Conservation (phyloP, 1,284 basidiomycete species). For the Limonomyces culmigenus region DNA sequence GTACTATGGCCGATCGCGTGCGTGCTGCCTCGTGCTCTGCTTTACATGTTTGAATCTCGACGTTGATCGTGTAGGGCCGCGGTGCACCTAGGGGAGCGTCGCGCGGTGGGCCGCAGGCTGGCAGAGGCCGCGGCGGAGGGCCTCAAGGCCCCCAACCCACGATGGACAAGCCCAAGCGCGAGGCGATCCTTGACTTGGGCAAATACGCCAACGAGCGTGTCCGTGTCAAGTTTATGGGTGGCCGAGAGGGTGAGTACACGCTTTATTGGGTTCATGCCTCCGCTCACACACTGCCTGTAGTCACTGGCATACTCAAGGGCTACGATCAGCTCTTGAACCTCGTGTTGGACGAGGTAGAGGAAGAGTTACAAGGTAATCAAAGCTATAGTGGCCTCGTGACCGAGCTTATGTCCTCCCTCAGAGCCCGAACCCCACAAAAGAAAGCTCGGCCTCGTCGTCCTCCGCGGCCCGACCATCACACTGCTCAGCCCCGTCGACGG, state of each 20-base stretch:
- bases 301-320: constrained; percentile 85
- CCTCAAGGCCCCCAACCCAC: constrained; percentile 26
- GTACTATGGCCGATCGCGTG: constrained; percentile 19
- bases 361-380: constrained; percentile 58
- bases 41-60: too few relatives aligned
- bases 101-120: constrained; percentile 17
- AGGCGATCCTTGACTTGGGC: constrained; percentile 89
- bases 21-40: constrained; percentile 7
- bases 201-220: constrained; percentile 90
- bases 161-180: constrained; percentile 81
- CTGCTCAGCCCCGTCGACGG: constrained; percentile 88
- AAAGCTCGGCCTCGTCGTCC: constrained; percentile 68
- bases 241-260: constrained; percentile 67
- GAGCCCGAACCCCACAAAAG: constrained; percentile 54
- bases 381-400: too few relatives aligned
- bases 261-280: too few relatives aligned
- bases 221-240: constrained; percentile 93
- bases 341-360: constrained; percentile 81
- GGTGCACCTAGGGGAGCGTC: constrained; percentile 28
- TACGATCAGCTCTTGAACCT: constrained; percentile 96
- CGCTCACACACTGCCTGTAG: too few relatives aligned
- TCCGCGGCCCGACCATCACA: constrained; percentile 85
- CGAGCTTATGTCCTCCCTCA: too few relatives aligned
- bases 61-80: constrained; percentile 24
- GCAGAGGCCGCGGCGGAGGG: constrained; percentile 24